Evolutionary conservation across 2,329 filamentous ascomycete species (phyloP), one percentile per base, ranked within the genome.

Genomic region (Colletotrichum somersetense): DNA sequence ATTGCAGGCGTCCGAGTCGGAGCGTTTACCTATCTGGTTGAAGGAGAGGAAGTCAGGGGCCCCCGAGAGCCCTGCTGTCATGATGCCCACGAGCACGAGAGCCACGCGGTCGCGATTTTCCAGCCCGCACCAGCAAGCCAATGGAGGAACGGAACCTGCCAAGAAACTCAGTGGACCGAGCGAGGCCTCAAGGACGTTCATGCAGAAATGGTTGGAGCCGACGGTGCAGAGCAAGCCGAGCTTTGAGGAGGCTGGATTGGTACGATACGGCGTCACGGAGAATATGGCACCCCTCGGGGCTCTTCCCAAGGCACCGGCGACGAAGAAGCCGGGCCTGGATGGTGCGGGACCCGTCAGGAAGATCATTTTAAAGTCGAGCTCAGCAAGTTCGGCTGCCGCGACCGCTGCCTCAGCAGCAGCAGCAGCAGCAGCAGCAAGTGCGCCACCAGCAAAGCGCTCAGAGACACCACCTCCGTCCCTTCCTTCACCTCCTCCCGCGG

Each of bases 261-360:
- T 92, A 77, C 87, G 92, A 61, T 89, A 91, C 80, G 93, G 93
- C 74, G 93, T 97, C 23, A 85, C 97, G 71, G 91, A 93, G 81
- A 91, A 91, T 77, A 97, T 97, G 95, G 91, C 91, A 65, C 91
- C 95, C 35, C 84, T 97, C 67, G 95, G 95, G 52, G 88, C 91
- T 66, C 86, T 91, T 76, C 95, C 95, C 16, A 89, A 89, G 81
- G 87, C 86, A 30, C 82, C 87, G 77, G 79, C 79, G 67, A 75
- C 81, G 48, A 85, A 84, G 78, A 83, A 79, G 77, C 76, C 74
- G 33, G 80, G 74, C 12, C 77, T 73, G 62, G 76, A 80, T 72
- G 77, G 66, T 74, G 71, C 64, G 75, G 74, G 23, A 70, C 78
- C 61, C 18, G 80, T 83, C 46, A 82, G 83, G 72, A 86, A 82